phyloP scores from a whole-genome alignment of 2,329 filamentous ascomycete species.

The Cladosporium phlei region DNA sequence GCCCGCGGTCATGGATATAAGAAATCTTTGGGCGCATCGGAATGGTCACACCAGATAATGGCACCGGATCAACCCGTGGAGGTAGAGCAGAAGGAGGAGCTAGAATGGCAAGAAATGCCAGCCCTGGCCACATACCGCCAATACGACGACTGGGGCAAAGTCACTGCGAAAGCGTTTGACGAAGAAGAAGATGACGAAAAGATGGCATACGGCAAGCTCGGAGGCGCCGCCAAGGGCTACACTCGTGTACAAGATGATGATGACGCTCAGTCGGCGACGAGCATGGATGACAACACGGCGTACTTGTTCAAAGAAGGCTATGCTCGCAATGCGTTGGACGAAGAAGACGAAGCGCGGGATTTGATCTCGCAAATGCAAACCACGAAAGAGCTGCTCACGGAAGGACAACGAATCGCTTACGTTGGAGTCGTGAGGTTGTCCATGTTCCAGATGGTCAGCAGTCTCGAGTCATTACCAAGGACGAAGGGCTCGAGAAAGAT shows the following conservation, averaged over 20 bases:
- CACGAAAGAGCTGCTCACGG: slow-evolving; percentile 90
- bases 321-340: slow-evolving; percentile 50
- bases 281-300: slow-evolving; percentile 93
- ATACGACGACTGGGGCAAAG: slow-evolving; percentile 86
- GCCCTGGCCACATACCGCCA: slow-evolving; percentile 88
- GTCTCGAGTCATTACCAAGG: slow-evolving; percentile 57
- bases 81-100: slow-evolving; percentile 57
- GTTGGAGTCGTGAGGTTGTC: slow-evolving; percentile 83
- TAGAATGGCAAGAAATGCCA: slow-evolving; percentile 88
- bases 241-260: slow-evolving; percentile 93
- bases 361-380: slow-evolving; percentile 86
- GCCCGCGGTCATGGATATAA: slow-evolving; percentile 8
- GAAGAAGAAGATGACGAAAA: slow-evolving; percentile 66
- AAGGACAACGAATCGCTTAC: slow-evolving; percentile 93
- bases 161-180: slow-evolving; percentile 75
- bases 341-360: slow-evolving; percentile 74
- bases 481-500: slow-evolving; percentile 68
- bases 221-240: slow-evolving; percentile 90
- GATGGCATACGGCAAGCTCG: slow-evolving; percentile 69
- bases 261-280: slow-evolving; percentile 87
- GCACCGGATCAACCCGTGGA: slow-evolving; percentile 52
- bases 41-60: slow-evolving; percentile 86
- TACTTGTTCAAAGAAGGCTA: slow-evolving; percentile 82
- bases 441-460: slow-evolving; percentile 70
- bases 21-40: slow-evolving; percentile 47